Evolutionary conservation across 2,329 filamentous ascomycete genomes (phyloP).

Genomic region (Sporothrix dimorphospora): DNA sequence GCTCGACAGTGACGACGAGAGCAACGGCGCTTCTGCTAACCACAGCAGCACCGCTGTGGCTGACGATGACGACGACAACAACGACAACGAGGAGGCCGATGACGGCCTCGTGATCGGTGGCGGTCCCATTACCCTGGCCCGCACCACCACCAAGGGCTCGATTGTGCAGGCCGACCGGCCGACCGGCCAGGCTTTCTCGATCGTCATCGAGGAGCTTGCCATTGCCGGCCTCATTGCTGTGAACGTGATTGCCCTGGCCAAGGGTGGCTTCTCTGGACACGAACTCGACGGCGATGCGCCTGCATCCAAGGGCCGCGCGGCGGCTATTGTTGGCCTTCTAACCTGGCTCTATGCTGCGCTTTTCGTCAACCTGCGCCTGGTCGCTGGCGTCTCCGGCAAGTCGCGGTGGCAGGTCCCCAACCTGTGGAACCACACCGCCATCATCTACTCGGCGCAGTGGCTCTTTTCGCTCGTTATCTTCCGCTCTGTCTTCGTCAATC

Average conservation of each 20-base stretch:
- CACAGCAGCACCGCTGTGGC: constrained; percentile 50
- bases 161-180: constrained; percentile 76
- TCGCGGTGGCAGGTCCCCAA: constrained; percentile 68
- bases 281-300: constrained; percentile 55
- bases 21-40: constrained; percentile 52
- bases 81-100: constrained; percentile 53
- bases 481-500: constrained; percentile 82
- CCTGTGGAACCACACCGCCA: constrained; percentile 91
- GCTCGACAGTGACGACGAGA: constrained; percentile 55
- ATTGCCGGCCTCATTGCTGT: constrained; percentile 72
- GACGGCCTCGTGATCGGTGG: constrained; percentile 62
- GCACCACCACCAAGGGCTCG: constrained; percentile 65
- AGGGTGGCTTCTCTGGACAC: constrained; percentile 56
- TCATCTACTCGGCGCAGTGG: constrained; percentile 84
- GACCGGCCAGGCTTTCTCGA: constrained; percentile 68
- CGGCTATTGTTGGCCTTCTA: constrained; percentile 67
- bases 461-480: constrained; percentile 75
- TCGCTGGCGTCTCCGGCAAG: constrained; percentile 56
- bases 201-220: constrained; percentile 74
- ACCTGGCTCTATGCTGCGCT: constrained; percentile 81
- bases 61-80: constrained; percentile 58
- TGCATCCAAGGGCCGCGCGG: constrained; percentile 45
- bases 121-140: constrained; percentile 60
- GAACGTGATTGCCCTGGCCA: constrained; percentile 66
- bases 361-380: constrained; percentile 71